These are phyloP conservation scores for Rubia yunnanensis DNA, from an alignment of 257 asterid genomes.

Conservation along the genomic window DNA sequence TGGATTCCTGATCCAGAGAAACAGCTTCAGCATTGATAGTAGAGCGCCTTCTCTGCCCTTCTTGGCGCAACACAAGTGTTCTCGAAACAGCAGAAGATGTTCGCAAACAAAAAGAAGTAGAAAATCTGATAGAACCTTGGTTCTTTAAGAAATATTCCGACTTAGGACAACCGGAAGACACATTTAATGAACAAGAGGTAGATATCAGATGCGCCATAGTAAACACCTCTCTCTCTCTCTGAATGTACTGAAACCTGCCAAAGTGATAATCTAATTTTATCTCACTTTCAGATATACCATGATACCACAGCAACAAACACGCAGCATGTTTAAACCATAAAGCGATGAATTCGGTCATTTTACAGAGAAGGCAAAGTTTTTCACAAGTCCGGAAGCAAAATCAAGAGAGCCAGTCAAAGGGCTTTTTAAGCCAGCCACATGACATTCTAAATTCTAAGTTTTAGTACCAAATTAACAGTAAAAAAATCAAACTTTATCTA, in stretches of 20 bases:
- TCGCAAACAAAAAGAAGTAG: conserved; percentile 24
- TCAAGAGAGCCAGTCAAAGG: background rate
- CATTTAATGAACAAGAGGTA: conserved; percentile 41
- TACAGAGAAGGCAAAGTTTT: background rate
- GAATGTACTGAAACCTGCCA: conserved; percentile 25
- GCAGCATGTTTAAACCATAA: background rate
- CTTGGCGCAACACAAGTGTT: conserved; percentile 15
- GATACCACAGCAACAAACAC: background rate
- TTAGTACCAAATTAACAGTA: background rate
- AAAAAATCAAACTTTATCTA: background rate
- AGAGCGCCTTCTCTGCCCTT: conserved; percentile 18
- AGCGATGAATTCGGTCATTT: background rate
- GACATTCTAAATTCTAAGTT: background rate
- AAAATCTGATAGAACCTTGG: conserved; percentile 25
- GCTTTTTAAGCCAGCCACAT: background rate
- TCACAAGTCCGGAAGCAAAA: background rate
- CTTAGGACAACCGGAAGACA: conserved; percentile 28
- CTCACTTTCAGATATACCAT: background rate
- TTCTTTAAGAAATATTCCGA: conserved; percentile 20
- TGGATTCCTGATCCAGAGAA: conserved; percentile 47
- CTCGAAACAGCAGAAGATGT: conserved; percentile 19
- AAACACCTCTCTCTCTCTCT: conserved; percentile 3
- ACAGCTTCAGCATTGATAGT: conserved; percentile 36
- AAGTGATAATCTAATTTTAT: conserved; percentile 4
- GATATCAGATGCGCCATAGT: conserved; percentile 68